phyloP scores from a whole-genome alignment of 2,329 filamentous ascomycete genomes.

The Fusarium mangiferae region DNA sequence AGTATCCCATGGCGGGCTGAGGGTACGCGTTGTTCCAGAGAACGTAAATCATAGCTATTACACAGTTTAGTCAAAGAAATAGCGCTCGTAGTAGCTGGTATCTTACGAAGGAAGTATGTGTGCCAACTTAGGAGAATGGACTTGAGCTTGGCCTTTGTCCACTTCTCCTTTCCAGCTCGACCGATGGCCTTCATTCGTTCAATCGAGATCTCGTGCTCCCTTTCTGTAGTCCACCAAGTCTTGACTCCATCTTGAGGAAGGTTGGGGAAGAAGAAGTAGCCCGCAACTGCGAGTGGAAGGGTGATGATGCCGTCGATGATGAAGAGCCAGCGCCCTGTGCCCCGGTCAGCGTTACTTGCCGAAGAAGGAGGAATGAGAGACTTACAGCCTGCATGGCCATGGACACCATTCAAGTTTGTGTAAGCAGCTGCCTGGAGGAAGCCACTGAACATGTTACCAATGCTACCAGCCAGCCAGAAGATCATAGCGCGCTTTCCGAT shows the following conservation, averaged over 20 bases:
- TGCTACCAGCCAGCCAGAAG: slow-evolving; percentile 32
- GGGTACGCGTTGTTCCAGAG: slow-evolving; percentile 8
- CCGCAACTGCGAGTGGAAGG: slow-evolving; percentile 15
- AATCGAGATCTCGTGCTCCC: slow-evolving; percentile 37
- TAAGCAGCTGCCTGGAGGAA: slow-evolving; percentile 35
- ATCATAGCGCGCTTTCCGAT: slow-evolving; percentile 36
- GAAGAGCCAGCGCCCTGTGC: slow-evolving; percentile 46
- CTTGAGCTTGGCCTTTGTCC: slow-evolving; percentile 23
- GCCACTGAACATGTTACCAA: slow-evolving; percentile 29
- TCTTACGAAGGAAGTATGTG: slow-evolving; percentile 22
- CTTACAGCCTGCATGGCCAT: slow-evolving; percentile 21
- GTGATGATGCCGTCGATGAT: slow-evolving; percentile 50
- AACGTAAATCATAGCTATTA: slow-evolving; percentile 1
- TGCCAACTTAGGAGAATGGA: slow-evolving; percentile 33
- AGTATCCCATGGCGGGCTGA: not conserved
- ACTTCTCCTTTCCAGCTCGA: slow-evolving; percentile 29
- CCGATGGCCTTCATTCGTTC: slow-evolving; percentile 19
- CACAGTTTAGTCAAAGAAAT: fast-evolving
- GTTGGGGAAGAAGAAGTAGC: slow-evolving; percentile 45
- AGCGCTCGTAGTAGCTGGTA: fast-evolving
- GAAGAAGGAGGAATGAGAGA: not conserved
- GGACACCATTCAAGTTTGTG: slow-evolving; percentile 21
- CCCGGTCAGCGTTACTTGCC: fast-evolving
- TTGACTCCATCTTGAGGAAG: slow-evolving; percentile 35
- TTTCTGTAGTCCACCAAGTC: slow-evolving; percentile 42